Evolutionary conservation across 768 basidiomycete genomes (phyloP).

Genomic region (Lactarius pseudohatsudake): DNA sequence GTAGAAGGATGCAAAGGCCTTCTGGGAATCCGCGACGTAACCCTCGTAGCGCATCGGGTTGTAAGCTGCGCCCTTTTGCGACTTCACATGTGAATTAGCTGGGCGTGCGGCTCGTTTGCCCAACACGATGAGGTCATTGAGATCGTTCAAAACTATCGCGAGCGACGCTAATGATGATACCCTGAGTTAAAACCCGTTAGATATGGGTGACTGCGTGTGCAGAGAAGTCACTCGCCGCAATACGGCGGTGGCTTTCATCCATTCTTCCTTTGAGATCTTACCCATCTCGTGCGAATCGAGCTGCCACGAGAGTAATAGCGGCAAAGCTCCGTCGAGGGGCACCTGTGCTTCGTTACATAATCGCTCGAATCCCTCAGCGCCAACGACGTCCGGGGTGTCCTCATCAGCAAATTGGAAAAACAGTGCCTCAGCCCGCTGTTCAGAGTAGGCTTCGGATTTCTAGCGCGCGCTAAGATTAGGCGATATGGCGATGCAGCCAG

Average conservation of each 20-base stretch:
- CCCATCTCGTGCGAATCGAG: constrained; percentile 69
- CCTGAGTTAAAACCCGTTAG: constrained; percentile 35
- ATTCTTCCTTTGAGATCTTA: constrained; percentile 66
- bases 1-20: constrained; percentile 66
- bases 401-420: constrained; percentile 59
- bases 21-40: constrained; percentile 49
- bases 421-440: constrained; percentile 48
- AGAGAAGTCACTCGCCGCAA: constrained; percentile 42
- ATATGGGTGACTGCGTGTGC: constrained; percentile 11
- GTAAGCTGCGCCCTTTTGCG: constrained; percentile 52
- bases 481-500: not conserved
- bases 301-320: constrained; percentile 77
- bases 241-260: constrained; percentile 55
- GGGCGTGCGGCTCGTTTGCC: constrained; percentile 40
- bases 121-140: constrained; percentile 61
- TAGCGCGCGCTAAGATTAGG: constrained; percentile 20
- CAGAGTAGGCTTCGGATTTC: constrained; percentile 45
- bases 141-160: constrained; percentile 52
- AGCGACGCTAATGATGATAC: constrained; percentile 52
- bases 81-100: constrained; percentile 30
- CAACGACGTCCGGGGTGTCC: constrained; percentile 59
- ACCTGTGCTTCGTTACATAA: constrained; percentile 71
- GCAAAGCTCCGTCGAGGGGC: constrained; percentile 68
- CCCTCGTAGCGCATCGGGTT: constrained; percentile 50
- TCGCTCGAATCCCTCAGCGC: constrained; percentile 68